A percentile compares a stretch with the other conserved stretches of the same genome.
Evolutionary conservation across 371 early-diverging fungal species (phyloP).

Genomic region (Rhizopus arrhizus): DNA sequence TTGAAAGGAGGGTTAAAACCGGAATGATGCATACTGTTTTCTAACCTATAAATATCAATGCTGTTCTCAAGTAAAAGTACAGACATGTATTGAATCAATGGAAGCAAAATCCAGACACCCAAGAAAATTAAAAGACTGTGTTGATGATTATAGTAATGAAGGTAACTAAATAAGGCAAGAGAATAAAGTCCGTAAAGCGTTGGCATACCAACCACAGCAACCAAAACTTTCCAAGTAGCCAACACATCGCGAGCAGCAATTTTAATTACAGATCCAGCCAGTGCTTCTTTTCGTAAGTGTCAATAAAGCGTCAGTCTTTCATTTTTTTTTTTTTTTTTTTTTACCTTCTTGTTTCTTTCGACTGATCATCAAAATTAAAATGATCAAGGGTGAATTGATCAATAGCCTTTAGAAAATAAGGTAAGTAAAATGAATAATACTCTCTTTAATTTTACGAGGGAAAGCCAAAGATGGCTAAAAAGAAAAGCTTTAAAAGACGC

Average conservation of each 20-base stretch:
- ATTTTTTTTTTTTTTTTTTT: background rate
- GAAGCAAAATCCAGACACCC: conserved; percentile 42
- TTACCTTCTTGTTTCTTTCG: conserved; percentile 61
- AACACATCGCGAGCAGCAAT: conserved; percentile 84
- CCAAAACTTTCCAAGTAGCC: conserved; percentile 86
- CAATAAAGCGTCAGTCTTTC: background rate
- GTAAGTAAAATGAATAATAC: conserved; percentile 12
- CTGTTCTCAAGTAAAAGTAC: conserved; percentile 62
- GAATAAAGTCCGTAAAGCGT: conserved; percentile 64
- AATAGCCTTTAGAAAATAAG: conserved; percentile 40
- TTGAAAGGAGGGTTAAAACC: background rate
- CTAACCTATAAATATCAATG: conserved; percentile 59
- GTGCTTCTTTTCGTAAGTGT: conserved; percentile 60
- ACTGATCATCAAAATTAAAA: conserved; percentile 58
- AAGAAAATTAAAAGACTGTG: conserved; percentile 24
- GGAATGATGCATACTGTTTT: background rate
- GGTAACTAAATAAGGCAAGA: conserved; percentile 28
- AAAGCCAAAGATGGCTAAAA: conserved; percentile 65
- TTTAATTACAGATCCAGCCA: conserved; percentile 80
- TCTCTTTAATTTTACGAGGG: conserved; percentile 51
- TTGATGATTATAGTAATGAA: conserved; percentile 14
- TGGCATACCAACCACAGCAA: conserved; percentile 65
- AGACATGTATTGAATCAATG: conserved; percentile 56
- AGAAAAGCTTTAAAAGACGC: conserved; percentile 58
- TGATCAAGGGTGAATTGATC: conserved; percentile 66